Conservation (phyloP, 352 stramenopile genomes). For the Pythium myriotylum region DNA sequence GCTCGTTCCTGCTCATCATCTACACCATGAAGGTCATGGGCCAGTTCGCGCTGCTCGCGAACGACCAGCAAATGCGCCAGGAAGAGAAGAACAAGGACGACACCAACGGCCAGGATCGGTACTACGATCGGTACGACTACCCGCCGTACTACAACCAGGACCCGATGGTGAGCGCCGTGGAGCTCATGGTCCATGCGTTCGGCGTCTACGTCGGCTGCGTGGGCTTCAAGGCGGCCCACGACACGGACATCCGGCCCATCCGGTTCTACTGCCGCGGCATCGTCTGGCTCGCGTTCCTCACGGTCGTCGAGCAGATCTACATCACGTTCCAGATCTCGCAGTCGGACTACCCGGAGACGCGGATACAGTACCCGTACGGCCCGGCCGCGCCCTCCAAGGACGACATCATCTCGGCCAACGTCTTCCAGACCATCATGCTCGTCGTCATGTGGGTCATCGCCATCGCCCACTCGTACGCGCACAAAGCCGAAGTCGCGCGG, state of each 20-base stretch:
- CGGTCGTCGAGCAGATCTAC: constrained; percentile 79
- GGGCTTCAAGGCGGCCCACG: constrained; percentile 85
- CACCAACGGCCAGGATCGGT: constrained; percentile 34
- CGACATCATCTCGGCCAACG: constrained; percentile 83
- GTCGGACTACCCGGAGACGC: constrained; percentile 72
- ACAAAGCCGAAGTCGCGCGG: constrained; percentile 70
- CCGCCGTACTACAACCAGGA: constrained; percentile 81
- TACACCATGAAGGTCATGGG: constrained; percentile 92
- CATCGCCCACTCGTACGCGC: constrained; percentile 77
- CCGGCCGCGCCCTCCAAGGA: constrained; percentile 78
- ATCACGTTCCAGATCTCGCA: constrained; percentile 81
- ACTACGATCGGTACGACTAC: constrained; percentile 74
- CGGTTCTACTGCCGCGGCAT: constrained; percentile 83
- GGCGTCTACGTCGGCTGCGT: constrained; percentile 87
- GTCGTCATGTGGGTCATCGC: constrained; percentile 83
- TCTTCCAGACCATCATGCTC: constrained; percentile 86
- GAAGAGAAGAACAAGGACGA: constrained; percentile 31
- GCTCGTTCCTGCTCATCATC: constrained; percentile 86
- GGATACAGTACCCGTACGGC: constrained; percentile 73
- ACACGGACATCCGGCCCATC: constrained; percentile 86
- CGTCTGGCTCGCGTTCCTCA: constrained; percentile 78
- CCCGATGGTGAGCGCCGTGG: constrained; percentile 61
- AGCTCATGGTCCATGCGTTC: constrained; percentile 80
- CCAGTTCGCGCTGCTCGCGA: constrained; percentile 80
- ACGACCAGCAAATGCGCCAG: constrained; percentile 73